These are phyloP conservation scores for Ascoidea rubescens DNA, from an alignment of 805 yeast species.

Conservation along the genomic window DNA sequence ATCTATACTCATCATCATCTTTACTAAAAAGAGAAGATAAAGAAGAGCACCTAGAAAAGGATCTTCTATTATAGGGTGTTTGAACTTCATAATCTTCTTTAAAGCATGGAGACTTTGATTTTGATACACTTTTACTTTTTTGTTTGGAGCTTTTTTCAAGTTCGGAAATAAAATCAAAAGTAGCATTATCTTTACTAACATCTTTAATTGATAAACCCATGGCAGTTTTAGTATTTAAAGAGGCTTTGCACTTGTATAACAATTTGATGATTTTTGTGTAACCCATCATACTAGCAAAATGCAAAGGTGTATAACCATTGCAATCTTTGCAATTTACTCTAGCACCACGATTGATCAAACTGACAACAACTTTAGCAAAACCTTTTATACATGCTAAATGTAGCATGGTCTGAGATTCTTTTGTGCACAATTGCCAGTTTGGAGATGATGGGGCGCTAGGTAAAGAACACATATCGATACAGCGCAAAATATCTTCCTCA, in stretches of 20 bases:
- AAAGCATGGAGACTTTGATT: conserved; percentile 11
- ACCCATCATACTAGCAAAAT: conserved; percentile 72
- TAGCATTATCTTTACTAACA: conserved; percentile 22
- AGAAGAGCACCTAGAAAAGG: conserved; percentile 1
- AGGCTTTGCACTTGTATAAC: conserved; percentile 52
- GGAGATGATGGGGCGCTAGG: conserved; percentile 33
- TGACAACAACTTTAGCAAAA: conserved; percentile 43
- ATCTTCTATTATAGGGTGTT: conserved; percentile 1
- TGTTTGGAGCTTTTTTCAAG: conserved; percentile 8
- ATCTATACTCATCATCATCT: conserved; percentile 15
- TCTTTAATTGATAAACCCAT: conserved; percentile 33
- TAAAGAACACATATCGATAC: conserved; percentile 51
- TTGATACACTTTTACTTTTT: conserved; percentile 15
- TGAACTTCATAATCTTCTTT: conserved; percentile 6
- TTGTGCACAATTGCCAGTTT: conserved; percentile 70
- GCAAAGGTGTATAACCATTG: conserved; percentile 79
- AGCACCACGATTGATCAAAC: conserved; percentile 52
- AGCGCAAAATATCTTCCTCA: conserved; percentile 27
- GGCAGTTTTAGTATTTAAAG: conserved; percentile 33
- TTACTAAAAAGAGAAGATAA: conserved; percentile 9
- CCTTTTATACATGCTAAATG: conserved; percentile 78
- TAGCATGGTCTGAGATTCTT: conserved; percentile 75
- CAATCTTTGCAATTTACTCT: conserved; percentile 61
- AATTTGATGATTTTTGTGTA: conserved; percentile 50
- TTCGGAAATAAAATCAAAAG: conserved; percentile 16